Evolutionary conservation across 176 grass and related monocot genomes (phyloP).

Genomic region (Cocos nucifera): DNA sequence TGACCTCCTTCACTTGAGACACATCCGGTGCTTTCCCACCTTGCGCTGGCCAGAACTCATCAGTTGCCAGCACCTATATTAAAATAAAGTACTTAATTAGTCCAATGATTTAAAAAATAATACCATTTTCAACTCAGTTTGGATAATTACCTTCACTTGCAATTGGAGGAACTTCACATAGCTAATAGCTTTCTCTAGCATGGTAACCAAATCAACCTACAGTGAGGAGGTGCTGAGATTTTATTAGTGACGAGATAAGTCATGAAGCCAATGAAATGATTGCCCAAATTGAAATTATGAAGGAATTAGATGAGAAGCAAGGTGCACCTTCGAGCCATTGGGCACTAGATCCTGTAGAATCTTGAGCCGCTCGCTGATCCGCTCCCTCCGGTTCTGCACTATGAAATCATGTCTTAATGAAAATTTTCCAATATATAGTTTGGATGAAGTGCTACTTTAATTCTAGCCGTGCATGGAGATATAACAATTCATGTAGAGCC

Average conservation of each 20-base stretch:
- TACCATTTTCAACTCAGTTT: background rate
- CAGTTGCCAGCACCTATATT: slow-evolving; percentile 66
- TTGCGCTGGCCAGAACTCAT: slow-evolving; percentile 92
- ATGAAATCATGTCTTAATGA: background rate
- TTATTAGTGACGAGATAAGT: background rate
- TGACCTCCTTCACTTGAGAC: slow-evolving; percentile 68
- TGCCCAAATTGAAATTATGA: background rate
- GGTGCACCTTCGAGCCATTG: slow-evolving; percentile 57
- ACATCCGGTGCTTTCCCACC: slow-evolving; percentile 58
- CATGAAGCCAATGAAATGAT: slow-evolving; percentile 33
- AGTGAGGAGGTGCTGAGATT: too few relatives aligned
- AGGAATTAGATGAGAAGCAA: too few relatives aligned
- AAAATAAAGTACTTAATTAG: background rate
- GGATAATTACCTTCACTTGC: slow-evolving; percentile 62
- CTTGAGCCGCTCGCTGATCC: slow-evolving; percentile 75
- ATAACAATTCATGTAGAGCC: background rate
- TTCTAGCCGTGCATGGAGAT: background rate
- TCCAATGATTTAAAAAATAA: background rate
- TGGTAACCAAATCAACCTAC: slow-evolving; percentile 42
- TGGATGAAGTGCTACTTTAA: background rate
- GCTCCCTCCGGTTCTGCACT: slow-evolving; percentile 60
- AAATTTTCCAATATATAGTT: too few relatives aligned
- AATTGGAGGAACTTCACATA: slow-evolving; percentile 96
- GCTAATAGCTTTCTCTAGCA: slow-evolving; percentile 91
- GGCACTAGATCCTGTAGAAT: slow-evolving; percentile 90